phyloP scores from a whole-genome alignment of 257 asterid genomes.

The Oldenlandia corymbosa region DNA sequence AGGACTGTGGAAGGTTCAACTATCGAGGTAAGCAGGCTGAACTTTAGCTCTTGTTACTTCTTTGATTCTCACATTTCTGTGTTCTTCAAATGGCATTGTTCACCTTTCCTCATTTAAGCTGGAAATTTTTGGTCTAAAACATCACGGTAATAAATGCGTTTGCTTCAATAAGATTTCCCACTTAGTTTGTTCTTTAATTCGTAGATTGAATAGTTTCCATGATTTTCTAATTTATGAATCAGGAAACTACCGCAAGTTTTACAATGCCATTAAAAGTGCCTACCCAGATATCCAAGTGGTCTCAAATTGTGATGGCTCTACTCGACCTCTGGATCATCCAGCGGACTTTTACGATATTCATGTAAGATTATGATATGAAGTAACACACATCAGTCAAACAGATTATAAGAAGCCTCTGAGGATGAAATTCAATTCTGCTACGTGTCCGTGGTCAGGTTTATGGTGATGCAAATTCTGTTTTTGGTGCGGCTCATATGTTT shows the following conservation, averaged over 20 bases:
- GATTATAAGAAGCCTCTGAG: background rate
- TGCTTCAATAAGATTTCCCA: too few relatives aligned
- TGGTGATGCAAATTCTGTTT: constrained; percentile 49
- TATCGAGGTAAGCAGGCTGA: constrained; percentile 56
- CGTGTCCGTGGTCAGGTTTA: constrained; percentile 48
- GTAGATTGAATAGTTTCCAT: background rate
- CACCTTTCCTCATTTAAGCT: background rate
- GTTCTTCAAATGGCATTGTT: background rate
- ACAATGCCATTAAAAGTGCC: constrained; percentile 53
- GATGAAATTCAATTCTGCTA: constrained; percentile 9
- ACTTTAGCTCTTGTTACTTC: background rate
- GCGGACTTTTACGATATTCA: constrained; percentile 83
- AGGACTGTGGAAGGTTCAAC: constrained; percentile 70
- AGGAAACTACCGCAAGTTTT: constrained; percentile 87
- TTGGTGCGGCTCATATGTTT: constrained; percentile 42
- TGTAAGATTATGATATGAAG: constrained; percentile 33
- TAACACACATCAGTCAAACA: background rate
- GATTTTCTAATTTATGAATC: constrained; percentile 23
- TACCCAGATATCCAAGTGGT: constrained; percentile 78
- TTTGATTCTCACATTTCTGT: background rate
- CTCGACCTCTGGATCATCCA: constrained; percentile 70
- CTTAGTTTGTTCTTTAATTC: background rate
- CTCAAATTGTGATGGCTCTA: constrained; percentile 84
- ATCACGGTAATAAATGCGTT: too few relatives aligned
- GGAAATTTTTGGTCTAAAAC: background rate